phyloP scores from a whole-genome alignment of 805 yeast genomes.

The Yamadazyma endophytica region DNA sequence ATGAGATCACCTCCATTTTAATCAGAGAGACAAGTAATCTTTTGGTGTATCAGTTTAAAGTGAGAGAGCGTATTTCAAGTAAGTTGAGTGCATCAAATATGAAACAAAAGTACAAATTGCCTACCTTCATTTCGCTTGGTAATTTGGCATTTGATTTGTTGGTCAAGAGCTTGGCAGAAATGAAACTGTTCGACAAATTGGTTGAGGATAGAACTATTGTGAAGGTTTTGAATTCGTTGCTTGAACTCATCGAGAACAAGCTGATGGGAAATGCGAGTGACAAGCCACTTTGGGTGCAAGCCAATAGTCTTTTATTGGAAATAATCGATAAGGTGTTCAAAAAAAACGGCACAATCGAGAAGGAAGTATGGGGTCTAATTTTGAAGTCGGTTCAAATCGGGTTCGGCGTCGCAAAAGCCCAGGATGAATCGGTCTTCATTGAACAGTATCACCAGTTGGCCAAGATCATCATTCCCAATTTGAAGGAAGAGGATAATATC shows the following conservation, averaged over 20 bases:
- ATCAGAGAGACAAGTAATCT: constrained; percentile 53
- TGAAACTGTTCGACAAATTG: constrained; percentile 27
- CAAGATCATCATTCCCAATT: constrained; percentile 7
- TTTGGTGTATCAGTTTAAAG: constrained; percentile 56
- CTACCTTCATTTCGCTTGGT: constrained; percentile 62
- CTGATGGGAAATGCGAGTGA: constrained; percentile 26
- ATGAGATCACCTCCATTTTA: constrained; percentile 39
- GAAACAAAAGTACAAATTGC: constrained; percentile 41
- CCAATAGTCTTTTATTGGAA: constrained; percentile 37
- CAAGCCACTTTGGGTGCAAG: constrained; percentile 51
- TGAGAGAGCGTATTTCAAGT: constrained; percentile 51
- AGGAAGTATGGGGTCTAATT: constrained; percentile 37
- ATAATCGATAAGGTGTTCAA: constrained; percentile 29
- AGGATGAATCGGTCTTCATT: constrained; percentile 42
- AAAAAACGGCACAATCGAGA: constrained; percentile 1
- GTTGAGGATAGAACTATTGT: constrained; percentile 42
- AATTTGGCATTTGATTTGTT: constrained; percentile 42
- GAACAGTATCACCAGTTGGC: constrained; percentile 26
- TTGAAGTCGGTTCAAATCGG: constrained; percentile 39
- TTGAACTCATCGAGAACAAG: constrained; percentile 49
- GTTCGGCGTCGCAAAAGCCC: constrained; percentile 26
- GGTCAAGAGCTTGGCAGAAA: constrained; percentile 26
- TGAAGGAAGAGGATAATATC: constrained; percentile 22
- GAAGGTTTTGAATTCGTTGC: constrained; percentile 45
- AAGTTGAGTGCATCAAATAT: constrained; percentile 40